Evolutionary conservation across 176 grass and related monocot genomes (phyloP), one percentile per base, ranked within the genome.

Genomic region (Aegilops tauschii): DNA sequence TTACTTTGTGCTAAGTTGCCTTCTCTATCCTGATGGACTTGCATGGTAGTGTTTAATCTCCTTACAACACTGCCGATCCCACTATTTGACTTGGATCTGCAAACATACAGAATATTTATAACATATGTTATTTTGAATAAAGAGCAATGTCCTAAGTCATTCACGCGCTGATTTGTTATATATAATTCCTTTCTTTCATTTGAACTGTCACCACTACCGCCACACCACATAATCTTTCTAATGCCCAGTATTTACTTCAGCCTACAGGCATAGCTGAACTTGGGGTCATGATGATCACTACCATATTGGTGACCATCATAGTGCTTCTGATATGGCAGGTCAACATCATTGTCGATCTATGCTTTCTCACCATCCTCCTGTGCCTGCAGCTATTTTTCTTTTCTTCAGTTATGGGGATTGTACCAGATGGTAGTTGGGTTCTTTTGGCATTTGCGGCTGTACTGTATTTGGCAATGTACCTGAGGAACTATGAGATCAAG

Each of bases 401-500:
- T 85, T 96, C 97, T 70, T 99, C 97, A 58, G 87, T 94, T 85
- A 76, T 96, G 84, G 88, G 83, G 63, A 93, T 84, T 75, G 93
- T 82, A 69, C 86, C 78, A 73, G 89, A 99, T 83, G 97, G 97
- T 79, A 93, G 97, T 50, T 99, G 97, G 97, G 97, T 94, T 76
- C 86, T 99, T 72, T 84, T 99, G 58, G 88, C 94, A 77, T 94
- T 92, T 80, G 90, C 82, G 20, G 92, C 92, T 65, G 86, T 96
- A 80, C 40, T 96, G 50, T 98, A 94, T 87, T 77, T 94, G 71
- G 49, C 91, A 78, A 91, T 96, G 90, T 93, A 91, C 75, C 75
- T 94, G 88, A 94, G 94, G 97, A 96, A 99, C 76, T 96, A 99
- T 59, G 97, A 90, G 63, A 94, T 84, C 80, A 94, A 96, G 79